Base-by-base conservation (phyloP, 2,329 filamentous ascomycete species). In the Fusarium acutatum region DNA sequence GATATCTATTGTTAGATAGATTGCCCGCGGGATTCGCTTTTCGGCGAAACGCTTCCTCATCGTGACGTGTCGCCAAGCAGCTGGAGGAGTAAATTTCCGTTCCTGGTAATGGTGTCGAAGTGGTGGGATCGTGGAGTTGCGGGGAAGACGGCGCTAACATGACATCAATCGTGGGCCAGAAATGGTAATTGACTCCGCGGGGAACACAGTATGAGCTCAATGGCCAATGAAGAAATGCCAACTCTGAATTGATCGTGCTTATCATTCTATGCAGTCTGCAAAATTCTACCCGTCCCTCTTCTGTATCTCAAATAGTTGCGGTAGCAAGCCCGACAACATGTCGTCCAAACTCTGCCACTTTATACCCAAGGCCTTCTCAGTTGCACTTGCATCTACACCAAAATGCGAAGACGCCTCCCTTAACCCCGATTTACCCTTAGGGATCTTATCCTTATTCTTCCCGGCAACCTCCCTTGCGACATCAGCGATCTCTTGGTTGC, bases 401-500 rank as follows among this genome's bases (percentile, higher is more conserved):
- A 65, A 65, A 38, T 65, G 62, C 1, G 8, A 17, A 5, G 26
- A 24, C 5, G 59, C 62, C 17, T 65, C 59, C 12, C 46, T 40
- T 0, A 8, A 1, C 1, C 62, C 46, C 0, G 46, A 38, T 8
- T 15, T 28, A 0, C 62, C 62, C 7, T 11, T 6, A 4, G 59
- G 62, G 2, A 65, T 54, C 7, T 24, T 64, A 0, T 6, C 10
- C 20, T 28, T 65, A 0, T 65, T 14, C 38, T 65, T 65, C 2
- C 38, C 62, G 1, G 62, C 38, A 10, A 64, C 28, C 6, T n/a
- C 10, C 20, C 38, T 30, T 6, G 62, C 20, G 5, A 46, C 28
- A 35, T 65, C 62, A 1, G 62, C 62, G 13, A 65, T 54, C 20
- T 65, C 62, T 18, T 65, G 62, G 4, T 65, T 65, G 6, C 59